phyloP scores from a whole-genome alignment of 208 protist genomes.

The Crithidia sp. region DNA sequence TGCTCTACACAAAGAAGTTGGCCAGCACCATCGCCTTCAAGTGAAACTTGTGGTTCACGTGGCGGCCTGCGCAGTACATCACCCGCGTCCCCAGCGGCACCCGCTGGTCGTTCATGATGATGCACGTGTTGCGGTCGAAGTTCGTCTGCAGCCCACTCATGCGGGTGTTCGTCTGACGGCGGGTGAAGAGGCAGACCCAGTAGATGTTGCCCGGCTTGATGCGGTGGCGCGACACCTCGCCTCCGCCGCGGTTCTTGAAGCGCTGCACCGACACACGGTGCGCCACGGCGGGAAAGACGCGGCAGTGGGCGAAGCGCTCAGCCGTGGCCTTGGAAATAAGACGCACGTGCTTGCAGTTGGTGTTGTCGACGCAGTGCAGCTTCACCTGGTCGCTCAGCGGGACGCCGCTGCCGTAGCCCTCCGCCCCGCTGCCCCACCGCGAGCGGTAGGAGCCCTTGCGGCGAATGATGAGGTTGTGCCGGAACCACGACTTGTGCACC shows the following conservation, averaged over 20 bases:
- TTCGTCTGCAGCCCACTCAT: constrained; percentile 90
- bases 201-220: constrained; percentile 91
- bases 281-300: constrained; percentile 86
- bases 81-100: constrained; percentile 89
- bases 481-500: constrained; percentile 85
- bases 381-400: constrained; percentile 90
- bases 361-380: constrained; percentile 94
- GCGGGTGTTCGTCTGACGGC: constrained; percentile 85
- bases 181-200: constrained; percentile 89
- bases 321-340: constrained; percentile 86
- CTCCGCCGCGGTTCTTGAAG: constrained; percentile 78
- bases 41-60: constrained; percentile 94
- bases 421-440: constrained; percentile 85
- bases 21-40: constrained; percentile 92
- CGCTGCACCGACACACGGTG: constrained; percentile 91
- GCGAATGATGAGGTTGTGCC: constrained; percentile 87
- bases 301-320: constrained; percentile 91
- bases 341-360: constrained; percentile 92
- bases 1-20: constrained; percentile 87
- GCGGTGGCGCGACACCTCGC: constrained; percentile 71
- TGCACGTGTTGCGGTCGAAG: constrained; percentile 93
- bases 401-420: constrained; percentile 83
- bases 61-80: constrained; percentile 91
- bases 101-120: constrained; percentile 92
- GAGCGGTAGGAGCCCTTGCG: constrained; percentile 85